Conservation (phyloP, 1,139 yeast genomes). For the Oligophagozyma castellii region DNA sequence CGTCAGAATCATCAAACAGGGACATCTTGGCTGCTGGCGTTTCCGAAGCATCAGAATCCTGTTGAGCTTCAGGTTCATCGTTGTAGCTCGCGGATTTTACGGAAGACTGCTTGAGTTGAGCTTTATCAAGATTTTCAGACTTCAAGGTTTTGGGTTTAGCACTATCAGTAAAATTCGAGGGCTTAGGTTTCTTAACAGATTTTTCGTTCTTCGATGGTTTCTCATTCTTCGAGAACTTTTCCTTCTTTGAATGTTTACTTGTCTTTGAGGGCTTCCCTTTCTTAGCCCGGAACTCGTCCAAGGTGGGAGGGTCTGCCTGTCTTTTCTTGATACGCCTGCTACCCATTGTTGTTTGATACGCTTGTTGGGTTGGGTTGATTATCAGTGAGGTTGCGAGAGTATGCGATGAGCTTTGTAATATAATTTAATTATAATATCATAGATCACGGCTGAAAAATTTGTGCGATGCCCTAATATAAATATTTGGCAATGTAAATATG, state of each 20-base stretch:
- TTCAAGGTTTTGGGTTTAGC: conserved; percentile 11
- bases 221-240: conserved; percentile 21
- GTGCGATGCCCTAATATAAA: no score
- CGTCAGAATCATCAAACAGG: conserved; percentile 67
- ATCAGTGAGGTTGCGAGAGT: no score
- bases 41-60: conserved; percentile 54
- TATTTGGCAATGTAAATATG: no score
- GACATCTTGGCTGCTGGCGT: conserved; percentile 55
- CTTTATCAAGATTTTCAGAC: conserved; percentile 22
- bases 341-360: conserved; percentile 41
- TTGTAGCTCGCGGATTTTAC: no score
- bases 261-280: no score
- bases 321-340: conserved; percentile 74
- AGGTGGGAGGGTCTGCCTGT: conserved; percentile 80
- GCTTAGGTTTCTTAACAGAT: conserved; percentile 9
- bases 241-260: conserved; percentile 9
- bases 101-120: no score
- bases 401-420: no score
- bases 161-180: conserved; percentile 16
- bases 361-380: neutral
- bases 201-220: conserved; percentile 13
- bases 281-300: conserved; percentile 63
- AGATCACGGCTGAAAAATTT: no score
- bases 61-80: conserved; percentile 31
- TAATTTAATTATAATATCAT: no score